phyloP scores from a whole-genome alignment of 495 filamentous ascomycete species.

The Lophium mytilinum region DNA sequence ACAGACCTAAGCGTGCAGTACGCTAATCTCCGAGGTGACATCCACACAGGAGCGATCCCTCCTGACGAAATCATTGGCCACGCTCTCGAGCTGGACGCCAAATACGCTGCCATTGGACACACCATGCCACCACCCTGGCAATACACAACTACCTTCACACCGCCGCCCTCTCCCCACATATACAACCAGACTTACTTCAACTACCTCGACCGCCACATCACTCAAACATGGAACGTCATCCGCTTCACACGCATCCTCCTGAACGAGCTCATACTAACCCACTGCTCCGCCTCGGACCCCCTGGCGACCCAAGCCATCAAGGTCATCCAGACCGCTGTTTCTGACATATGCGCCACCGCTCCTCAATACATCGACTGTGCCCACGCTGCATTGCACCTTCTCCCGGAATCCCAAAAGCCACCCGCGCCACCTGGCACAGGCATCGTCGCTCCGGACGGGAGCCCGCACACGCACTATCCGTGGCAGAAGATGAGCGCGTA shows the following conservation, averaged over 20 bases:
- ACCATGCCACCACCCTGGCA: neutral
- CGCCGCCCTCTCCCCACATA: constrained; percentile 3
- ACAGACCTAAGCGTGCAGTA: constrained; percentile 22
- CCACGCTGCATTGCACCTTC: neutral
- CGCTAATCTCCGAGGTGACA: constrained; percentile 16
- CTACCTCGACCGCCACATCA: constrained; percentile 24
- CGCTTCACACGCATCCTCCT: constrained; percentile 29
- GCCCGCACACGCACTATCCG: constrained; percentile 1
- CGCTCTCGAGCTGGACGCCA: constrained; percentile 1
- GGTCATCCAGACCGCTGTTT: constrained; percentile 19
- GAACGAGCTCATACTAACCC: constrained; percentile 19
- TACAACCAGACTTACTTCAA: constrained; percentile 21
- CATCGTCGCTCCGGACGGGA: too few species aligned
- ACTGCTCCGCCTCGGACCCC: neutral
- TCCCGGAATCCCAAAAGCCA: neutral
- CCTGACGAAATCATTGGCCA: neutral
- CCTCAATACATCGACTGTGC: constrained; percentile 25
- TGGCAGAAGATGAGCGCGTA: constrained; percentile 22
- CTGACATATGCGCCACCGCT: constrained; percentile 29
- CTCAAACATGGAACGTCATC: constrained; percentile 28
- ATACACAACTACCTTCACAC: neutral
- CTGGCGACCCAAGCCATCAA: neutral
- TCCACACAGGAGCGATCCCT: neutral
- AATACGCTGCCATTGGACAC: neutral
- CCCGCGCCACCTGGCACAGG: too few species aligned